Conservation (phyloP, 768 basidiomycete genomes). For the Leccinum boreale region DNA sequence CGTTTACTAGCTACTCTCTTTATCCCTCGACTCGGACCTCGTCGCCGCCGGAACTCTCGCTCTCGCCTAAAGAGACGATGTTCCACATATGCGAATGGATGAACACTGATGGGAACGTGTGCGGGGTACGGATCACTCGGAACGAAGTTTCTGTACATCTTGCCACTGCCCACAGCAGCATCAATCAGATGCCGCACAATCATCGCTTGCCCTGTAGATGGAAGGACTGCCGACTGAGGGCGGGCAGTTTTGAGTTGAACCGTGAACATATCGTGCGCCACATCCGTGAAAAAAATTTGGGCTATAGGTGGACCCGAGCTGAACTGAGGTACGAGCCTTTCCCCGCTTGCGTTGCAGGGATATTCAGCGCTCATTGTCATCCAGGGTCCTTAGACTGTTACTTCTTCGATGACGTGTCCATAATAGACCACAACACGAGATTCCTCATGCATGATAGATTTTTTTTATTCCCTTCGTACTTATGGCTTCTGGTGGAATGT, state of each 20-base stretch:
- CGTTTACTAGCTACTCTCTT: not conserved
- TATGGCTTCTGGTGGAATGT: not conserved
- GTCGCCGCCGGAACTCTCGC: not conserved
- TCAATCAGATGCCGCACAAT: not conserved
- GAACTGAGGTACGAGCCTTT: no score
- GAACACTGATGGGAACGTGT: not conserved
- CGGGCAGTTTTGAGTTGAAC: not conserved
- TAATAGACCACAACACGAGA: not conserved
- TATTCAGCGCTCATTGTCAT: not conserved
- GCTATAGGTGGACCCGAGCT: conserved; percentile 1
- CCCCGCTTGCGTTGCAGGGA: not conserved
- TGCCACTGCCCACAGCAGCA: not conserved
- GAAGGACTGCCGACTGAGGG: conserved; percentile 3
- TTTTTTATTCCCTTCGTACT: not conserved
- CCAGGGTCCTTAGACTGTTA: no score
- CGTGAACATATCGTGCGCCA: conserved; percentile 20
- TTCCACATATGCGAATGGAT: conserved; percentile 9
- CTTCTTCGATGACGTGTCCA: not conserved
- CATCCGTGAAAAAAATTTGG: conserved; percentile 12
- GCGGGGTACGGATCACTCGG: not conserved
- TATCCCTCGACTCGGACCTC: not conserved
- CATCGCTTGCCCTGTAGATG: not conserved
- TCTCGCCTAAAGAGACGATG: not conserved
- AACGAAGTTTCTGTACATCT: conserved; percentile 8
- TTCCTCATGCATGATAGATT: no score